Evolutionary conservation across 306 rosid genomes (phyloP).

Genomic region (Cucumis cinereus): DNA sequence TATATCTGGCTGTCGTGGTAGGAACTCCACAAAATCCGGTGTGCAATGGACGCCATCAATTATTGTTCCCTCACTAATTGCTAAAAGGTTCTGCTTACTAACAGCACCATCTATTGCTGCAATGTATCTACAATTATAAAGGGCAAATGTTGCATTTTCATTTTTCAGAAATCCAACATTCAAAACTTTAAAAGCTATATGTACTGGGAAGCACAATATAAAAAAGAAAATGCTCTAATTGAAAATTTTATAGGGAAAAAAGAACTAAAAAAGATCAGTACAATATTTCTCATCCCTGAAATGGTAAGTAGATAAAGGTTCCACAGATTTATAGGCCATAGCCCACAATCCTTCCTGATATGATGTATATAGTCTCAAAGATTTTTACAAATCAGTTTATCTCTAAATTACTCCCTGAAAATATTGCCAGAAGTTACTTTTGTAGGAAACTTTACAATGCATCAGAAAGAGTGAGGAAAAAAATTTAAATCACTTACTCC

Average conservation of each 20-base stretch:
- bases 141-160: slow-evolving; percentile 12
- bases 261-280: background rate
- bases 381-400: background rate
- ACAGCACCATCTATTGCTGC: slow-evolving; percentile 65
- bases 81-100: slow-evolving; percentile 54
- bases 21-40: slow-evolving; percentile 74
- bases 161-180: slow-evolving; percentile 6
- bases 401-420: background rate
- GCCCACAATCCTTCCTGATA: background rate
- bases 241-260: background rate
- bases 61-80: slow-evolving; percentile 66
- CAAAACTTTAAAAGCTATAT: background rate
- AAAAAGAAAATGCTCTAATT: background rate
- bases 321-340: background rate
- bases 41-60: slow-evolving; percentile 66
- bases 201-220: slow-evolving; percentile 6
- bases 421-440: background rate
- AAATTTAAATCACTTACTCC: slow-evolving; percentile 50
- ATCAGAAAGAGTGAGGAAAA: background rate
- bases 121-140: slow-evolving; percentile 54
- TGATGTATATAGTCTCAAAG: background rate
- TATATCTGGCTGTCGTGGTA: slow-evolving; percentile 55
- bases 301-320: background rate
- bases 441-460: background rate
- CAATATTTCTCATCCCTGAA: background rate